A percentile compares a stretch with the other conserved stretches of the same genome.
Evolutionary conservation across 352 stramenopile species (phyloP).

Genomic region (Plasmopara muralis): DNA sequence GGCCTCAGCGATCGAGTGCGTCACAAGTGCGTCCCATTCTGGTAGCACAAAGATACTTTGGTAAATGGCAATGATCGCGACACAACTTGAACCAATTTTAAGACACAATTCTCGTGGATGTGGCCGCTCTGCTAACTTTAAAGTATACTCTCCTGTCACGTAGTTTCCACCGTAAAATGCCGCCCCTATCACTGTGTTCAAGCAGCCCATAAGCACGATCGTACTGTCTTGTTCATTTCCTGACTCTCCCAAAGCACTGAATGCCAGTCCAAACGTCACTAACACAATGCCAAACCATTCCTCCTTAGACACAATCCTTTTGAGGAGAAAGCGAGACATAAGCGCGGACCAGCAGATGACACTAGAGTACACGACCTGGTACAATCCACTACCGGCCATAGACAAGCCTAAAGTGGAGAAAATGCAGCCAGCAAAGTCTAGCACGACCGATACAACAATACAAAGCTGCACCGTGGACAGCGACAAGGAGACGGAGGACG

Average conservation of each 20-base stretch:
- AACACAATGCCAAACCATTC: slow-evolving; percentile 79
- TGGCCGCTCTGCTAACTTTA: slow-evolving; percentile 68
- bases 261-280: slow-evolving; percentile 77
- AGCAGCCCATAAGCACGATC: slow-evolving; percentile 77
- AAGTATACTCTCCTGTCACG: slow-evolving; percentile 73
- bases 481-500: slow-evolving; percentile 33
- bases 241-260: slow-evolving; percentile 71
- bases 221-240: slow-evolving; percentile 51
- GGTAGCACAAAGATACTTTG: slow-evolving; percentile 78
- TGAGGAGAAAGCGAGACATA: slow-evolving; percentile 67
- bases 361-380: slow-evolving; percentile 80
- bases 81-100: slow-evolving; percentile 68
- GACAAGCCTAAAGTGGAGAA: slow-evolving; percentile 79
- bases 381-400: slow-evolving; percentile 77
- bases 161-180: slow-evolving; percentile 85
- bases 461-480: slow-evolving; percentile 56
- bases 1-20: slow-evolving; percentile 64
- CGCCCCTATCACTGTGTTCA: slow-evolving; percentile 74
- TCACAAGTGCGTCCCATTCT: slow-evolving; percentile 66
- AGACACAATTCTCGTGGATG: slow-evolving; percentile 73
- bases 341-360: slow-evolving; percentile 85
- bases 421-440: slow-evolving; percentile 80
- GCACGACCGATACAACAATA: slow-evolving; percentile 56
- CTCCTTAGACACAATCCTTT: slow-evolving; percentile 62
- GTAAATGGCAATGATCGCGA: slow-evolving; percentile 71